A percentile compares a stretch with the other conserved stretches of the same genome.
Conservation (phyloP, 495 filamentous ascomycete genomes). For the Tuber melanosporum region DNA sequence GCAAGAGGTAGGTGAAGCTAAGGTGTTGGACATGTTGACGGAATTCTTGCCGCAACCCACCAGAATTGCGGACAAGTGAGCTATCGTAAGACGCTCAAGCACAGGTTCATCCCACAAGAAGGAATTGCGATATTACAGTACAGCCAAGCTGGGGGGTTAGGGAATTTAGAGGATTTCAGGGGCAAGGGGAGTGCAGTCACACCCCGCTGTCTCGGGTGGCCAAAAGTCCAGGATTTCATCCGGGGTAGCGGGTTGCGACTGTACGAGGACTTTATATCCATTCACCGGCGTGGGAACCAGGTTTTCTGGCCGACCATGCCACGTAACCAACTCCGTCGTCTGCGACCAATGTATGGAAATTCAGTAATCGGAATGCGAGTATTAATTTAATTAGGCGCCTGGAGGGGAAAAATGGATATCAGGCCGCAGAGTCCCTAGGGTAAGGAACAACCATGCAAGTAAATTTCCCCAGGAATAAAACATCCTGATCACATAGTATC, state of each 20-base stretch:
- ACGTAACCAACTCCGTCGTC: not conserved
- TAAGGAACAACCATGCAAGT: not conserved
- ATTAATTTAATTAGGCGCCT: not conserved
- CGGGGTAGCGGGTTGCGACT: no score
- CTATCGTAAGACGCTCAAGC: not conserved
- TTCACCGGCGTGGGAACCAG: not conserved
- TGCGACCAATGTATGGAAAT: not conserved
- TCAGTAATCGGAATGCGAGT: not conserved
- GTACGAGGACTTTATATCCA: not conserved
- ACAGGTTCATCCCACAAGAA: not conserved
- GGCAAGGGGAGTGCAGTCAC: not conserved
- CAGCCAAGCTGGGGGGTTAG: not conserved
- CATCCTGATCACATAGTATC: not conserved
- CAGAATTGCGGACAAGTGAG: not conserved
- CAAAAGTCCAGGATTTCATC: no score
- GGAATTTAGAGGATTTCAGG: not conserved
- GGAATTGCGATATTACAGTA: not conserved
- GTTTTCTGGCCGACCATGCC: constrained; percentile 1
- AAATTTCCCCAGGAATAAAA: not conserved
- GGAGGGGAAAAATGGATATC: not conserved
- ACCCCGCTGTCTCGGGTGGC: no score
- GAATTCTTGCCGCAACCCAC: not conserved
- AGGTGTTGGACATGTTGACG: not conserved
- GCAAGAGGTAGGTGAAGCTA: not conserved
- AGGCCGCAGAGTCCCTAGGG: not conserved